A percentile compares a stretch with the other conserved stretches of the same genome.
Conservation (phyloP, 1,139 yeast species). For the Pneumocystis murina region DNA sequence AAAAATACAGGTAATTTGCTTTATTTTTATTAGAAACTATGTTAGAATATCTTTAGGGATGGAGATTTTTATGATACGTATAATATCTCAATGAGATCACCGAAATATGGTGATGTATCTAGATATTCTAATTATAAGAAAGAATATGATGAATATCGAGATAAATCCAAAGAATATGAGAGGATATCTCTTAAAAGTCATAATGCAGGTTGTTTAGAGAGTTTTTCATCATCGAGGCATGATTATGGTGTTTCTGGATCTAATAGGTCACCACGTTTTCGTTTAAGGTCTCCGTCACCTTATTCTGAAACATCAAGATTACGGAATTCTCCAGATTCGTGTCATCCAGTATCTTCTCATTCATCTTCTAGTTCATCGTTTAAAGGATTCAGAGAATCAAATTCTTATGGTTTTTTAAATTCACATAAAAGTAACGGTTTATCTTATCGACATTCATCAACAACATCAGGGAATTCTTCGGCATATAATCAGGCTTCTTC, state of each 20-base stretch:
- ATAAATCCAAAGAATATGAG: not conserved
- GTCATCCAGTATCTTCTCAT: not conserved
- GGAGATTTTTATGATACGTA: not conserved
- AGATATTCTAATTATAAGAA: not conserved
- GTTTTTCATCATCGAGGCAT: not conserved
- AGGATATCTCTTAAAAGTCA: not conserved
- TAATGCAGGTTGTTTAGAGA: not conserved
- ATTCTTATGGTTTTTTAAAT: not conserved
- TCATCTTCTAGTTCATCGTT: not conserved
- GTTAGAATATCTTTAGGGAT: not conserved
- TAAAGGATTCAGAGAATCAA: not conserved
- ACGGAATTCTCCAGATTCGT: not conserved
- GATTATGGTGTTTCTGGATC: not conserved
- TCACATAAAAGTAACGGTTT: not conserved
- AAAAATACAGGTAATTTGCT: not conserved
- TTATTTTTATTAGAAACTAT: not conserved
- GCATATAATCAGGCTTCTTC: not conserved
- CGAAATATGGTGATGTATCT: not conserved
- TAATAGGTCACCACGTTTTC: not conserved
- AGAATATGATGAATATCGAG: not conserved
- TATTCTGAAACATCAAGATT: not conserved
- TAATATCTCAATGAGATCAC: not conserved
- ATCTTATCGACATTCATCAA: not conserved
- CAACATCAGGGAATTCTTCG: not conserved
- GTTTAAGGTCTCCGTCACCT: not conserved